Base-by-base conservation (phyloP, 257 asterid species). In the Solanum piurae region DNA sequence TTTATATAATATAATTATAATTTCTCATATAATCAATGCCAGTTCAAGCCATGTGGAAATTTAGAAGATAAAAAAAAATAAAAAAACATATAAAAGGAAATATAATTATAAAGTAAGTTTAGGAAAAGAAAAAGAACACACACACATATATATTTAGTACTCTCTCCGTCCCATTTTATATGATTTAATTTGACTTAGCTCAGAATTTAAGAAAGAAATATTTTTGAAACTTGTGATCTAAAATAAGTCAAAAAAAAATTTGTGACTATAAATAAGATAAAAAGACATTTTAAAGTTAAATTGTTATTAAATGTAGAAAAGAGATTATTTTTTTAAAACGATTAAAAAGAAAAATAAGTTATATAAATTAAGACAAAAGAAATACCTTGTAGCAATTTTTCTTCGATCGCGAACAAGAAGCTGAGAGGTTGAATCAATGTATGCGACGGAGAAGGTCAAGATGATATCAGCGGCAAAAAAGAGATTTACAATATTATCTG, bases 371-470 rank as follows among this genome's bases (percentile, higher is more conserved):
- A 58, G 11, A 58, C 5, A 9, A 20, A 20, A 10, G 4, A 23
- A 58, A 20, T 27, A 96, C 99, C 99, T 95, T 25, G 86, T 92
- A 8, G 95, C 95, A 75, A 96, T 96, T 76, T 91, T 93, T 21
- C 49, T 89, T 0, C 90, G 76, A 86, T 95, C 92, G 6, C 85
- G 89, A 88, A 96, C 94, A 25, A 96, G 91, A 2, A 96, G 88
- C 14, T 94, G 99, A 79, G 97, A 94, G 14, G 92, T 94, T 6
- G 97, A 88, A 89, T 96, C 95, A 23, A 94, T 89, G 66, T 95
- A 95, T n/a, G 98, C 98, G 20, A 96, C 94, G 87, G 93, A 96
- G 83, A 96, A 96, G 1, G 98, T 96, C 44, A 95, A 84, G 82
- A 93, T 89, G 88, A 95, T 94, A 77, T 95, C 98, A 49, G 89